Conservation (phyloP, 768 basidiomycete species). For the Pulveroboletus sp. region DNA sequence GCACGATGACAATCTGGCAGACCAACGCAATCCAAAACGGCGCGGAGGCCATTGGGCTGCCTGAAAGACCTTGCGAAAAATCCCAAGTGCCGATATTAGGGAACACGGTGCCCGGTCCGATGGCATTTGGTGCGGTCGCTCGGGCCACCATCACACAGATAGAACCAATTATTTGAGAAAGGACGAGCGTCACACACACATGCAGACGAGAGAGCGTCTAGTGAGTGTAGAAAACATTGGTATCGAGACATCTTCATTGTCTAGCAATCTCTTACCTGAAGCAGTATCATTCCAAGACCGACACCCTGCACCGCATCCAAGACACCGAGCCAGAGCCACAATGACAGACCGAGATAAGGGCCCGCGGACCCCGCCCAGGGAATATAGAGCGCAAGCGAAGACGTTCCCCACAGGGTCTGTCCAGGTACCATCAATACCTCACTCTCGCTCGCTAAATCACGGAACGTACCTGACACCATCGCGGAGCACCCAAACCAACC, state of each 20-base stretch:
- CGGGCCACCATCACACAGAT: constrained; percentile 91
- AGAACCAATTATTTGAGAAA: constrained; percentile 86
- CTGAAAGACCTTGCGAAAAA: constrained; percentile 63
- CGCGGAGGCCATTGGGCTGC: constrained; percentile 78
- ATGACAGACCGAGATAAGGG: constrained; percentile 82
- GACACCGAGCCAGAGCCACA: constrained; percentile 96
- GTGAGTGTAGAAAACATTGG: background rate
- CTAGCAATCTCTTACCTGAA: constrained; percentile 41
- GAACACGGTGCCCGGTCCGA: constrained; percentile 88
- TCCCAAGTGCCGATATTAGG: constrained; percentile 92
- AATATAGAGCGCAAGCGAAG: constrained; percentile 86
- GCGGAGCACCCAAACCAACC: constrained; percentile 87
- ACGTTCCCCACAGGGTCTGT: constrained; percentile 92
- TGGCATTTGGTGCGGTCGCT: constrained; percentile 82
- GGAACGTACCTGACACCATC: constrained; percentile 83
- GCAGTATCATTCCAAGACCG: constrained; percentile 85
- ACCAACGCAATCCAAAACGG: constrained; percentile 85
- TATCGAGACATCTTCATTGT: background rate
- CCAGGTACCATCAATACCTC: constrained; percentile 4
- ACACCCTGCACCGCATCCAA: constrained; percentile 93
- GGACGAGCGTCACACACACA: constrained; percentile 88
- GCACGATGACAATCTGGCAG: constrained; percentile 78
- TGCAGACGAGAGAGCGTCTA: constrained; percentile 88
- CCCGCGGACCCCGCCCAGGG: constrained; percentile 87
- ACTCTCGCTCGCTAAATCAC: background rate